phyloP scores from a whole-genome alignment of 495 filamentous ascomycete species.

The Hapsidospora chrysogenum region DNA sequence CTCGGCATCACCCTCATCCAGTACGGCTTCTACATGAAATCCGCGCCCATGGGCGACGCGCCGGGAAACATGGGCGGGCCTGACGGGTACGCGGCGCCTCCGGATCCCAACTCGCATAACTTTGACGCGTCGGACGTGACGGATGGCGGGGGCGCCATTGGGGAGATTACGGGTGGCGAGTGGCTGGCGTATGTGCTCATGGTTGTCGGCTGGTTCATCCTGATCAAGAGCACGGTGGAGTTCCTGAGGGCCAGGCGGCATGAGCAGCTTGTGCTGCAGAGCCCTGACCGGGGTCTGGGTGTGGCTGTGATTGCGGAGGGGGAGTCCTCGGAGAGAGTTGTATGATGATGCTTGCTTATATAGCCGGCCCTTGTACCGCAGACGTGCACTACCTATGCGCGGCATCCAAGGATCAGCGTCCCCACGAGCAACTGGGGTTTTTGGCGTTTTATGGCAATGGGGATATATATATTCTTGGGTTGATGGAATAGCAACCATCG shows the following conservation, averaged over 20 bases:
- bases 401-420: no score
- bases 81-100: constrained; percentile 44
- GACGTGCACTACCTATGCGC: no score
- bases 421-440: no score
- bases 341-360: no score
- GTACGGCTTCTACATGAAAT: constrained; percentile 88
- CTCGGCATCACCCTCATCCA: constrained; percentile 93
- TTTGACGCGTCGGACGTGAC: constrained; percentile 59
- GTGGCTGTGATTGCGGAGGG: constrained; percentile 81
- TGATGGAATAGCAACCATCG: no score
- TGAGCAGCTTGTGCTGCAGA: constrained; percentile 84
- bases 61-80: constrained; percentile 26
- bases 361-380: no score
- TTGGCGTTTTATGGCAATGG: no score
- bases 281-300: constrained; percentile 75
- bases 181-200: constrained; percentile 89
- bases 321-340: constrained; percentile 67
- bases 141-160: constrained; percentile 18
- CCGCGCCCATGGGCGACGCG: constrained; percentile 18
- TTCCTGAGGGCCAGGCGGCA: constrained; percentile 76
- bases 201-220: constrained; percentile 96
- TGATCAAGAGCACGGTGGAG: constrained; percentile 79
- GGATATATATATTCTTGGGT: no score
- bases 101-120: constrained; percentile 78
- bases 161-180: constrained; percentile 54